Evolutionary conservation across 1,284 basidiomycete species (phyloP).

Genomic region (Cutaneotrichosporon cutaneum): DNA sequence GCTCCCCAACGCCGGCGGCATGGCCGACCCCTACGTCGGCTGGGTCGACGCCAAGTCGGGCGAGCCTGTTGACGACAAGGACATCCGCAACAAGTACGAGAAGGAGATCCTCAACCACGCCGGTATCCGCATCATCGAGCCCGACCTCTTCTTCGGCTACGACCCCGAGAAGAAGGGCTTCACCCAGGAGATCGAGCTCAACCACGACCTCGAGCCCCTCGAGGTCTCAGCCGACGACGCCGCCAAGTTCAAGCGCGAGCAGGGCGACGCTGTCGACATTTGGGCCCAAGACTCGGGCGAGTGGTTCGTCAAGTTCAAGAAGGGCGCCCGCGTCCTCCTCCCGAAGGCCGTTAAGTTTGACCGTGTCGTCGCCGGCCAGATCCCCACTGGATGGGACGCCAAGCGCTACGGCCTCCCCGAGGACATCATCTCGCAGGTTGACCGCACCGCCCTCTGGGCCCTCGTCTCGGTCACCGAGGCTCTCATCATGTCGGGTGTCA

Average conservation of each 20-base stretch:
- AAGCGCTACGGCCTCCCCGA: constrained; percentile 96
- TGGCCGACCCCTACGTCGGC: constrained; percentile 84
- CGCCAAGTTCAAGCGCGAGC: constrained; percentile 92
- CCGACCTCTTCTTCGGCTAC: constrained; percentile 95
- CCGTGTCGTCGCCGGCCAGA: constrained; percentile 90
- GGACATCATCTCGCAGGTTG: constrained; percentile 91
- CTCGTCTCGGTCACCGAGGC: constrained; percentile 92
- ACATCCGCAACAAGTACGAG: constrained; percentile 89
- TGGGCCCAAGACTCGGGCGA: constrained; percentile 87
- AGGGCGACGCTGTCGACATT: constrained; percentile 93
- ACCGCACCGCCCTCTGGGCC: constrained; percentile 90
- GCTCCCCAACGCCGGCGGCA: constrained; percentile 64
- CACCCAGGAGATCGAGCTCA: constrained; percentile 94
- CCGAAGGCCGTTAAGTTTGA: constrained; percentile 96
- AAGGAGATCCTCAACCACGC: constrained; percentile 88
- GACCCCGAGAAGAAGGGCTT: constrained; percentile 96
- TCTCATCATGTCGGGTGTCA: constrained; percentile 93
- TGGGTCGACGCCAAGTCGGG: constrained; percentile 96
- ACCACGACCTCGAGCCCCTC: constrained; percentile 93
- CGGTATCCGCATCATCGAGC: constrained; percentile 96
- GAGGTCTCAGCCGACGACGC: constrained; percentile 90
- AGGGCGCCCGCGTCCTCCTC: constrained; percentile 87
- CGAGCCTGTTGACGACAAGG: constrained; percentile 98
- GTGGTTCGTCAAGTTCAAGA: constrained; percentile 98
- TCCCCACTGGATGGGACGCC: constrained; percentile 96